Evolutionary conservation across 108 stramenopile species (phyloP).

Genomic region (Schizochytrium sp.): DNA sequence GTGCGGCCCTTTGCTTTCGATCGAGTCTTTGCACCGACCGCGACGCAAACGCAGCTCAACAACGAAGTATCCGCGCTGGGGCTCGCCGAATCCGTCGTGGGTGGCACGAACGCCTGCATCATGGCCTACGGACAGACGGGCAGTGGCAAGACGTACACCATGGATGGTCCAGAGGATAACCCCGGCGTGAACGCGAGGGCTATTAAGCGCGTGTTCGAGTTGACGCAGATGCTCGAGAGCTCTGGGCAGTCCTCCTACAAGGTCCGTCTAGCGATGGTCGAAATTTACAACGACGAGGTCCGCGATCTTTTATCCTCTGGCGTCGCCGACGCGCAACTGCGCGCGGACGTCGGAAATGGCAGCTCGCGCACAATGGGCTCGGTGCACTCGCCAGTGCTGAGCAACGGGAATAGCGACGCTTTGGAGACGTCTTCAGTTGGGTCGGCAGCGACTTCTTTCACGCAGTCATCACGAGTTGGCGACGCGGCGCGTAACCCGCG

Average conservation of each 20-base stretch:
- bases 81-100: slow-evolving; percentile 68
- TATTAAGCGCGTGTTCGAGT: slow-evolving; percentile 32
- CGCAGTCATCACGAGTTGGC: slow-evolving; percentile 34
- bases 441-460: slow-evolving; percentile 20
- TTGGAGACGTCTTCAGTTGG: background rate
- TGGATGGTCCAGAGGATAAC: slow-evolving; percentile 42
- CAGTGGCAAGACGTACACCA: slow-evolving; percentile 54
- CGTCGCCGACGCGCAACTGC: slow-evolving; percentile 46
- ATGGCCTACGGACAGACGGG: slow-evolving; percentile 94
- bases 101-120: slow-evolving; percentile 96
- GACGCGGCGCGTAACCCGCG: background rate
- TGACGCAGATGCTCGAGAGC: background rate
- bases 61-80: slow-evolving; percentile 56
- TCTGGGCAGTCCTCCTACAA: background rate
- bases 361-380: background rate
- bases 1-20: slow-evolving; percentile 66
- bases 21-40: slow-evolving; percentile 85
- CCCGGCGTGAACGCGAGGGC: slow-evolving; percentile 45
- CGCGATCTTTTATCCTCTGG: slow-evolving; percentile 49
- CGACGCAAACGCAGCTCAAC: slow-evolving; percentile 21
- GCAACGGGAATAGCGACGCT: slow-evolving; percentile 12
- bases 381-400: slow-evolving; percentile 45
- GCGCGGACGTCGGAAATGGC: slow-evolving; percentile 40
- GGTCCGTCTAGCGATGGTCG: slow-evolving; percentile 49
- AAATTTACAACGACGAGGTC: slow-evolving; percentile 62